Evolutionary conservation across 1,284 basidiomycete genomes (phyloP).

Genomic region (Taiwanofungus camphoratus): DNA sequence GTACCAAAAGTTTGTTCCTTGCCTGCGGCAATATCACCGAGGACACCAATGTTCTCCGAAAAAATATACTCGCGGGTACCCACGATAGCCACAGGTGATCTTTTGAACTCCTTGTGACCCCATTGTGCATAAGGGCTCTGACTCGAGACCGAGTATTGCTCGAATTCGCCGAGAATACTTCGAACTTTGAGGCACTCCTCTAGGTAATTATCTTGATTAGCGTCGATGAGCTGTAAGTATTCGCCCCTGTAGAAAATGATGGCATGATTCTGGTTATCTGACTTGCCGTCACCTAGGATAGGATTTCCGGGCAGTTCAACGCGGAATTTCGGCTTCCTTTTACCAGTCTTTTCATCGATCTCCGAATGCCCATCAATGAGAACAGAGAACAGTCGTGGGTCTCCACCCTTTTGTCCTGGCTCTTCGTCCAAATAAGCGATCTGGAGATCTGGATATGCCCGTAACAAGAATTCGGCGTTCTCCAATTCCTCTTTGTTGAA

Average conservation of each 20-base stretch:
- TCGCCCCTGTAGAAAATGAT: conserved; percentile 99
- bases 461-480: conserved; percentile 96
- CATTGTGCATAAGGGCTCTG: conserved; percentile 94
- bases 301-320: conserved; percentile 98
- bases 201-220: conserved; percentile 99
- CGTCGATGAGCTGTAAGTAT: conserved; percentile 98
- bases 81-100: conserved; percentile 93
- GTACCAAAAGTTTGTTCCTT: conserved; percentile 99
- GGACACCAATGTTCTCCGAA: conserved; percentile 99
- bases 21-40: conserved; percentile 98
- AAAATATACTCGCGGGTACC: conserved; percentile 99
- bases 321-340: conserved; percentile 95
- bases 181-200: conserved; percentile 99
- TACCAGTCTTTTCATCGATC: conserved; percentile 83
- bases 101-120: conserved; percentile 89
- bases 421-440: conserved; percentile 99
- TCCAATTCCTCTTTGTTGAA: conserved; percentile 99
- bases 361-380: conserved; percentile 98
- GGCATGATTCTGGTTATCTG: conserved; percentile 99
- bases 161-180: conserved; percentile 96
- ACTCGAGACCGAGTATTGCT: conserved; percentile 87
- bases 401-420: conserved; percentile 81
- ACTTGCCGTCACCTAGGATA: conserved; percentile 99
- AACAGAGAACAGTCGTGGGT: conserved; percentile 88
- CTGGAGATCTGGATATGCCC: conserved; percentile 97